A percentile compares a stretch with the other conserved stretches of the same genome.
Evolutionary conservation across 2,329 filamentous ascomycete genomes (phyloP).

Genomic region (Chrysoporthe austroafricana): DNA sequence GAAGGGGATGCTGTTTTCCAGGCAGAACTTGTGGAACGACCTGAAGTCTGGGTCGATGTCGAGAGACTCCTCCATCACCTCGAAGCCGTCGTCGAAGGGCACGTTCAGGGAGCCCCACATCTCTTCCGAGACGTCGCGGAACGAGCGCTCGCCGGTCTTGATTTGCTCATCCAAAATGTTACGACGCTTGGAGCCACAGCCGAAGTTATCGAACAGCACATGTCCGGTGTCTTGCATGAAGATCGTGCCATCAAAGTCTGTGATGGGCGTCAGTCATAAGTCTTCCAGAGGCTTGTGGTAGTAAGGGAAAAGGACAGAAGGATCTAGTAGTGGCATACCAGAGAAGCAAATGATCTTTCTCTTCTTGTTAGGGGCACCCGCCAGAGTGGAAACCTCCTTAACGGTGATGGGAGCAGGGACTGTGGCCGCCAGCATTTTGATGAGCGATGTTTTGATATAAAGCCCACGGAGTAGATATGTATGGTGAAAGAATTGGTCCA

Average conservation of each 20-base stretch:
- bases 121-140: constrained; percentile 72
- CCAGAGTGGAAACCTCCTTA: constrained; percentile 37
- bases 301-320: background rate
- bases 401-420: constrained; percentile 38
- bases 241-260: constrained; percentile 74
- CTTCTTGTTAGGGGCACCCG: constrained; percentile 45
- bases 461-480: background rate
- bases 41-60: constrained; percentile 68
- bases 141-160: constrained; percentile 66
- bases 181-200: constrained; percentile 62
- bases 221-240: constrained; percentile 74
- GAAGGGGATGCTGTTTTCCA: constrained; percentile 66
- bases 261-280: background rate
- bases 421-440: constrained; percentile 45
- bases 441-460: background rate
- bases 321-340: constrained; percentile 42
- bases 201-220: constrained; percentile 68
- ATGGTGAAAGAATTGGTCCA: too few species aligned
- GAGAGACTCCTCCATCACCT: constrained; percentile 63
- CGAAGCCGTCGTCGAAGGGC: constrained; percentile 70
- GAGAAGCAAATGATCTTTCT: constrained; percentile 64
- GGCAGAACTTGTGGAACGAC: constrained; percentile 67
- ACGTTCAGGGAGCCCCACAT: constrained; percentile 71
- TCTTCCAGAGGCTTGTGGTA: background rate
- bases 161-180: constrained; percentile 65